Conservation (phyloP, 2,329 filamentous ascomycete genomes). For the Pseudogymnoascus sp. region DNA sequence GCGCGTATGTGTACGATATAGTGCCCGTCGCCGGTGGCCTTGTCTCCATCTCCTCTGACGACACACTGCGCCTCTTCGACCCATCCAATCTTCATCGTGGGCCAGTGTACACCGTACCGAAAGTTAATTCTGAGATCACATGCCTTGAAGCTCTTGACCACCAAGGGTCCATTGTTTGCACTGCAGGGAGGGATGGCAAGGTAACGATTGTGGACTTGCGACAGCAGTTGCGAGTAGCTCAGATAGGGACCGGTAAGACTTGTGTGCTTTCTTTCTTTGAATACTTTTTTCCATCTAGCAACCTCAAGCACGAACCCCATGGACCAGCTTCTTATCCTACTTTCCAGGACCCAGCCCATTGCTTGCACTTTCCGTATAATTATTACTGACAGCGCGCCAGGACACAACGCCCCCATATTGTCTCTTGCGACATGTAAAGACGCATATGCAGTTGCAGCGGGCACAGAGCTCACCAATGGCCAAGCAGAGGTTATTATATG, state of each 20-base stretch:
- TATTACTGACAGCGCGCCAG: slow-evolving; percentile 22
- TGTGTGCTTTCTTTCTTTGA: background rate
- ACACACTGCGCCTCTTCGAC: slow-evolving; percentile 60
- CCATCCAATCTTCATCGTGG: slow-evolving; percentile 46
- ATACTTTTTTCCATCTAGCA: background rate
- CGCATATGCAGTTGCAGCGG: slow-evolving; percentile 57
- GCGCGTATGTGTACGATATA: slow-evolving; percentile 39
- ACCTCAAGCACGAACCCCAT: background rate
- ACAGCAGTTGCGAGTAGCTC: slow-evolving; percentile 9
- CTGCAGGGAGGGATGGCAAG: slow-evolving; percentile 63
- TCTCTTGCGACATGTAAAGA: slow-evolving; percentile 54
- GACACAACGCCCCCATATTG: slow-evolving; percentile 46
- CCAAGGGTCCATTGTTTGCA: slow-evolving; percentile 50
- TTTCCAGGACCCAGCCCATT: background rate
- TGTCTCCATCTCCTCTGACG: slow-evolving; percentile 57
- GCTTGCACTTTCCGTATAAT: background rate
- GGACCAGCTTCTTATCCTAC: background rate
- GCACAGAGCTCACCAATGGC: slow-evolving; percentile 63
- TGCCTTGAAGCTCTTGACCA: slow-evolving; percentile 51
- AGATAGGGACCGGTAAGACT: background rate
- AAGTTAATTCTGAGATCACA: slow-evolving; percentile 55
- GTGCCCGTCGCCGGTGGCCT: slow-evolving; percentile 24
- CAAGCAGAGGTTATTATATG: slow-evolving; percentile 55
- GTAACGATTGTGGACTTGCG: slow-evolving; percentile 61
- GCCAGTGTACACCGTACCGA: slow-evolving; percentile 40